Evolutionary conservation across 177 flowering plant genomes (phyloP).

Genomic region (Vitis hybrid): DNA sequence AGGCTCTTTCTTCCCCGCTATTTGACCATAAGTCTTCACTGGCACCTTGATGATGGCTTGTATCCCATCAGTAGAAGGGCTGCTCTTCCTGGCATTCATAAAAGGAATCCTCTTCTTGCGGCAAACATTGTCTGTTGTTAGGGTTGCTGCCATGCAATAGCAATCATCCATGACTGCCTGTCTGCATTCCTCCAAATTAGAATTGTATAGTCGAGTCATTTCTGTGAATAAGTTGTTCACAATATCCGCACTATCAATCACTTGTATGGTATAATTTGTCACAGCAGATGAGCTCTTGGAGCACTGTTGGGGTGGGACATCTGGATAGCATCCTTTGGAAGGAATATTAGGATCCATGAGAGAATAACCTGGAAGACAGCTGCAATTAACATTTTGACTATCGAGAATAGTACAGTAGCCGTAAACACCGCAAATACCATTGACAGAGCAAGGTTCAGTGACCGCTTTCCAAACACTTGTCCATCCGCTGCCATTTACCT

Average conservation of each 20-base stretch:
- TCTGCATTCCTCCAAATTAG: constrained; percentile 20
- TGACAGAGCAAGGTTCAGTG: constrained; percentile 14
- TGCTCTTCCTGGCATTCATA: constrained; percentile 15
- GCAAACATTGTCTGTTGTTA: constrained; percentile 7
- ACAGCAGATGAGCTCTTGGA: not conserved
- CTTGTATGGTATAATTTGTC: constrained; percentile 6
- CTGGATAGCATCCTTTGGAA: constrained; percentile 14
- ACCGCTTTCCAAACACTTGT: constrained; percentile 14
- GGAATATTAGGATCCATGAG: constrained; percentile 1
- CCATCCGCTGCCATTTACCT: constrained; percentile 13
- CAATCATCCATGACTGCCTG: constrained; percentile 27
- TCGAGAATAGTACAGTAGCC: constrained; percentile 10
- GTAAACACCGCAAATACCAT: constrained; percentile 17
- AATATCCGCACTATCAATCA: constrained; percentile 17
- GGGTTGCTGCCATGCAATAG: constrained; percentile 13
- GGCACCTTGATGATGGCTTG: constrained; percentile 26
- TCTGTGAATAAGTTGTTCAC: constrained; percentile 1
- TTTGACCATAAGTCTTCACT: not conserved
- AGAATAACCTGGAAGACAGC: constrained; percentile 18
- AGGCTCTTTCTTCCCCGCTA: not conserved
- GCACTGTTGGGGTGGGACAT: constrained; percentile 6
- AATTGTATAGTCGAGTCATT: not conserved
- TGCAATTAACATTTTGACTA: constrained; percentile 11
- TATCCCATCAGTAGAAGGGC: constrained; percentile 8
- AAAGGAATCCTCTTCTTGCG: constrained; percentile 24